Base-by-base conservation (phyloP, 306 rosid genomes). In the Astragalus membranaceus region DNA sequence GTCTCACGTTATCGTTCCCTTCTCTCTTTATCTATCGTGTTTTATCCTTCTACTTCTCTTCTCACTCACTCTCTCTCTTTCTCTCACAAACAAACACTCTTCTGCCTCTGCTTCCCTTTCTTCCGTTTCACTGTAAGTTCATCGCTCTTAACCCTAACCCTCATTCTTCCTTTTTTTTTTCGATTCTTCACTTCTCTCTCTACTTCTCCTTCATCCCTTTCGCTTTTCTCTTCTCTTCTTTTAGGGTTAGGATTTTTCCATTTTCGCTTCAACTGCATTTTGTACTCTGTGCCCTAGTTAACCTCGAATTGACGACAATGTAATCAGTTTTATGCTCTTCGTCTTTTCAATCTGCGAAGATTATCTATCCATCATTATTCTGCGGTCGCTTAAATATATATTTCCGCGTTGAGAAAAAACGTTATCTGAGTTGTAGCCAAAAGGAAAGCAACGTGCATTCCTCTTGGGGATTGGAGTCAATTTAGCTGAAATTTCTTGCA, bases 171-270 rank as follows among this genome's bases (percentile, higher is more conserved):
- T 20, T 20, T 0, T 44, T 44, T 39, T 11, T 42, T 14, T 47
- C 59, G 55, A 9, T 20, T 46, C 58, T 9, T 29, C 71, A 15
- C 58, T 76, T 14, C 9, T 5, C 14, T 52, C 44, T 33, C 3
- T 41, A 14, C 77, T 56, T 7, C 20, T 23, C n/a, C 6, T 3
- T 39, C 69, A 5, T 26, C 9, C 12, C 29, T 50, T 20, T 59
- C 60, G 6, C 16, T 17, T 49, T 41, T 10, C 36, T 13, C 12
- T 41, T 67, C 39, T 9, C 5, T 41, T 44, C 26, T 77, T 17
- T 41, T 76, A 64, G 78, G 75, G 80, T 75, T 82, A 65, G 67
- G 72, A 53, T 23, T 70, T 32, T 64, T 56, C 43, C 35, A 44
- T 9, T 68, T 33, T 54, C 14, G 68, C 29, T 4, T 20, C 0